phyloP scores from a whole-genome alignment of 345 rosid genomes.

The Theobroma cacao region DNA sequence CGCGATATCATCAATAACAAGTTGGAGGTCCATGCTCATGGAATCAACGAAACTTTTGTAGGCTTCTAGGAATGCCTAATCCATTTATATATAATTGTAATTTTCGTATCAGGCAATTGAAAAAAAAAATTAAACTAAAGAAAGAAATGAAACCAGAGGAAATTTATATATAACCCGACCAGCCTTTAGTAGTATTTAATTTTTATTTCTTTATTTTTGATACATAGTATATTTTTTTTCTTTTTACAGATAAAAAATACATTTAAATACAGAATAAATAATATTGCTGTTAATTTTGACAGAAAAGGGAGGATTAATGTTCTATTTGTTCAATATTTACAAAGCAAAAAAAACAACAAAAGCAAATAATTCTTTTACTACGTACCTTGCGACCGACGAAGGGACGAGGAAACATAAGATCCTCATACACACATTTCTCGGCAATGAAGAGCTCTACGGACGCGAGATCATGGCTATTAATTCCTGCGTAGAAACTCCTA shows the following conservation, averaged over 20 bases:
- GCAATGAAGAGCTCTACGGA: conserved; percentile 67
- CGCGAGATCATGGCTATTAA: conserved; percentile 60
- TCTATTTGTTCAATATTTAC: background rate
- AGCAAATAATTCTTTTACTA: background rate
- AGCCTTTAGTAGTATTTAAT: background rate
- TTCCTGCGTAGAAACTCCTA: conserved; percentile 57
- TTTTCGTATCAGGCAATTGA: too few relatives aligned
- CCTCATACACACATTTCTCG: conserved; percentile 74
- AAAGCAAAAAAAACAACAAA: too few relatives aligned
- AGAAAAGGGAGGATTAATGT: background rate
- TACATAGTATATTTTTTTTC: too few relatives aligned
- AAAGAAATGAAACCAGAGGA: too few relatives aligned
- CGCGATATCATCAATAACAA: conserved; percentile 72
- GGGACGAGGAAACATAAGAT: conserved; percentile 71
- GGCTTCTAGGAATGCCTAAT: conserved; percentile 65
- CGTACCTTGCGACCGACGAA: conserved; percentile 73
- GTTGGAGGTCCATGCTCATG: conserved; percentile 54
- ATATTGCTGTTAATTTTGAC: too few relatives aligned
- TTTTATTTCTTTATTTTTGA: too few relatives aligned
- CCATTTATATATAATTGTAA: conserved; percentile 21
- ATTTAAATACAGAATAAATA: too few relatives aligned
- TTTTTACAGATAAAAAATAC: too few relatives aligned
- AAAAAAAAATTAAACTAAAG: background rate
- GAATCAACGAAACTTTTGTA: conserved; percentile 58
- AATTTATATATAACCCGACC: background rate